A percentile compares a stretch with the other conserved stretches of the same genome.
These are phyloP conservation scores for Melampsora americana DNA, from an alignment of 1,284 basidiomycete genomes.

Conservation along the genomic window DNA sequence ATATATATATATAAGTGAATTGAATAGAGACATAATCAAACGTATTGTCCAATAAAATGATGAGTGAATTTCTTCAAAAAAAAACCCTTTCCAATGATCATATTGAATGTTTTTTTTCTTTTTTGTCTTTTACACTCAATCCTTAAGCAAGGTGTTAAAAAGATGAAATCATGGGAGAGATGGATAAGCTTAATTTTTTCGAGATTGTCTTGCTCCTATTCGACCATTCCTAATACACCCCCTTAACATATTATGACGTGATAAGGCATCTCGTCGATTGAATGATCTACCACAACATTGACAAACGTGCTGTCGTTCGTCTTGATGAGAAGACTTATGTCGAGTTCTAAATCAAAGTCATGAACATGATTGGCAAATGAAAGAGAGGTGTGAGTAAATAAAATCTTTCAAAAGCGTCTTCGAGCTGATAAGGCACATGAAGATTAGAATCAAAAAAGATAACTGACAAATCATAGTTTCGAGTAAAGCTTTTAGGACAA, in stretches of 20 bases:
- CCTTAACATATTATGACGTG: conserved; percentile 22
- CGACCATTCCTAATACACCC: conserved; percentile 1
- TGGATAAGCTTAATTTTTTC: too few species aligned
- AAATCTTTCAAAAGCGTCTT: background rate
- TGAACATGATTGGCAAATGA: background rate
- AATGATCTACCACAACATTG: conserved; percentile 30
- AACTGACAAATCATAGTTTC: conserved; percentile 39
- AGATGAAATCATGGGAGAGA: too few species aligned
- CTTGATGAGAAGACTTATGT: conserved; percentile 37
- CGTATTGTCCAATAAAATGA: too few species aligned
- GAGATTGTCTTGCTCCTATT: too few species aligned
- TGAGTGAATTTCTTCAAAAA: too few species aligned
- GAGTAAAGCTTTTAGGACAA: conserved; percentile 38
- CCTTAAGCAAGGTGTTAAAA: too few species aligned
- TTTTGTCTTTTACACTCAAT: too few species aligned
- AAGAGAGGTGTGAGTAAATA: background rate
- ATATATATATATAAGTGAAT: too few species aligned
- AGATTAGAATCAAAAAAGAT: background rate
- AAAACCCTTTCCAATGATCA: too few species aligned
- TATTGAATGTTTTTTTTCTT: too few species aligned
- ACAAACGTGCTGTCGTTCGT: conserved; percentile 25
- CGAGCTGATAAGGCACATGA: background rate
- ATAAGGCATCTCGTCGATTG: conserved; percentile 34
- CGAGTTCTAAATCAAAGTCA: conserved; percentile 6
- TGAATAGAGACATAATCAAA: too few species aligned